Percentiles rank a stretch among this genome's conserved stretches.
These are phyloP conservation scores for Aspergillus caelatus DNA, from an alignment of 2,329 filamentous ascomycete species.

Conservation along the genomic window DNA sequence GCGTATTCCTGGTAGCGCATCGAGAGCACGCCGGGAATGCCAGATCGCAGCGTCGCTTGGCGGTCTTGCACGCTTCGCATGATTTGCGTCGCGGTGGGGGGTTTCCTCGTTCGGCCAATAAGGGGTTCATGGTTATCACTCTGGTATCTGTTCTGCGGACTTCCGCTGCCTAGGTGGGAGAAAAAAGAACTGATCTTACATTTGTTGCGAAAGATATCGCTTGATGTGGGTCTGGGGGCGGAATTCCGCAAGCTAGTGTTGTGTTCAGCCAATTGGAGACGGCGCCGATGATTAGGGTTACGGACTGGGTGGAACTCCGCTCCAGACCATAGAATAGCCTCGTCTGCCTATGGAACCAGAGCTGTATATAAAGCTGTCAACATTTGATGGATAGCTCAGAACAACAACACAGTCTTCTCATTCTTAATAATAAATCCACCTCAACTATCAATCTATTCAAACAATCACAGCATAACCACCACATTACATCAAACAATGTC, in stretches of 20 bases:
- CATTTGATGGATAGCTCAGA: not conserved
- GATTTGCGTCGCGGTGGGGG: slow-evolving; percentile 55
- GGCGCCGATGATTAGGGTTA: not conserved
- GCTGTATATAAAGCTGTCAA: not conserved
- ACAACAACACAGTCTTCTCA: not conserved
- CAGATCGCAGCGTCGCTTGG: slow-evolving; percentile 61
- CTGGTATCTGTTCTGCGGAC: not conserved
- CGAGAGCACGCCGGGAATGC: slow-evolving; percentile 56
- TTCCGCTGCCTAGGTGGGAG: not conserved
- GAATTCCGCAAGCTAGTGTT: slow-evolving; percentile 15
- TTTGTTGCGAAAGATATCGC: not conserved
- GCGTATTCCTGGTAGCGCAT: slow-evolving; percentile 52
- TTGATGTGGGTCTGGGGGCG: not conserved
- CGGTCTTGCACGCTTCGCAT: slow-evolving; percentile 58
- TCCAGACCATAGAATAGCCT: not conserved
- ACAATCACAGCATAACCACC: not conserved
- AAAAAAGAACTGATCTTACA: not conserved
- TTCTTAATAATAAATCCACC: not conserved
- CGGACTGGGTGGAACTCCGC: slow-evolving; percentile 11
- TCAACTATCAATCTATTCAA: not conserved
- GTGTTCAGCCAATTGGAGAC: not conserved
- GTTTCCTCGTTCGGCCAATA: slow-evolving; percentile 45
- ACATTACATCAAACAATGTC: slow-evolving; percentile 15
- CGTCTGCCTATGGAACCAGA: too few species aligned
- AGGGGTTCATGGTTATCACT: slow-evolving; percentile 8